Base-by-base conservation (phyloP, 192 early-diverging fungal genomes). In the Linnemannia schmuckeri region DNA sequence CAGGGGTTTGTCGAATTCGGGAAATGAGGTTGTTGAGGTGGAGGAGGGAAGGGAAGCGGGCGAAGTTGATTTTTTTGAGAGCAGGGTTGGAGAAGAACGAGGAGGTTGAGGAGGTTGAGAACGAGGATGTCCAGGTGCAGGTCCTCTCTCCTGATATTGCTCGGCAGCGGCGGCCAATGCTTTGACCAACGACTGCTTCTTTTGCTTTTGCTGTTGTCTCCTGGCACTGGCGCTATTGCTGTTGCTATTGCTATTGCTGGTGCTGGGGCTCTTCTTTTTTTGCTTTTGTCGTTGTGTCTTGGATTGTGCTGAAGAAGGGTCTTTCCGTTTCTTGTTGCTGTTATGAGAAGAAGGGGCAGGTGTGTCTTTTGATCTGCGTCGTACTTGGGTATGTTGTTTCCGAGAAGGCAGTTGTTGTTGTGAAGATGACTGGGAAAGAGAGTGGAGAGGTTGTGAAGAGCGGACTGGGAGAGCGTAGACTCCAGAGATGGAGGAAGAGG, bases 51-150 rank as follows among this genome's bases (percentile, higher is more conserved):
- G 44, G 30, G 72, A 38, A 4, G 12, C 8, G 44, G 72, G 72
- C 72, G 70, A 42, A 72, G 70, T 72, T 66, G 61, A 66, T 66
- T 66, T 66, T 66, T 35, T 66, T 33, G 30, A 66, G 61, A 66
- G 61, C 30, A 61, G 10, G 57, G 6, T 7, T 30, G 61, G 61
- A 66, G 61, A 15, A 66, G 61, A 30, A 66, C 13, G 61, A 66
- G 57, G 57, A 63, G 27, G 30, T 30, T 8, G 24, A n/a, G 24
- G 55, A 57, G 61, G 13, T 52, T 15, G 20, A 33, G 61, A 66
- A 66, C 30, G 30, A 66, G 61, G 33, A 69, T 69, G 66, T 69
- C 3, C 66, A 69, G 35, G 66, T 52, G 49, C 49, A 52, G 49
- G 61, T 66, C 61, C 30, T 10, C 27, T 66, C 27, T 66, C 27